A percentile compares a stretch with the other conserved stretches of the same genome.
phyloP scores from a whole-genome alignment of 129 eudicot species.

The sunflower (Helianthus annuus) region DNA sequence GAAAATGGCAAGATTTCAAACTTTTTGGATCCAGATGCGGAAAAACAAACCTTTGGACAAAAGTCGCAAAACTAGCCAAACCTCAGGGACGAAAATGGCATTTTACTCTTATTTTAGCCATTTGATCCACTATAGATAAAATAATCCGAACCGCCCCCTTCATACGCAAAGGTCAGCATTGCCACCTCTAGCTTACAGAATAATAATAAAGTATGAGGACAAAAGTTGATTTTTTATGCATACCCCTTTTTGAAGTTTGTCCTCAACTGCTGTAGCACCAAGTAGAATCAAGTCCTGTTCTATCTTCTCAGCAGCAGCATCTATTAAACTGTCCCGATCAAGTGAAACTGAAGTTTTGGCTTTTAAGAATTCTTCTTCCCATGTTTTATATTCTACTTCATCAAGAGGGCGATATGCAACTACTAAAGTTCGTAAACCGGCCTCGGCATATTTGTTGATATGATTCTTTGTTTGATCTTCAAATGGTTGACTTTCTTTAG shows the following conservation, averaged over 20 bases:
- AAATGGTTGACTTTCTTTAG: conserved; percentile 47
- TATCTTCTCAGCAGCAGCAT: conserved; percentile 81
- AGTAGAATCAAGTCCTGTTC: conserved; percentile 80
- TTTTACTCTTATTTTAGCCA: background rate
- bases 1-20: no score
- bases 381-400: conserved; percentile 61
- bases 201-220: background rate
- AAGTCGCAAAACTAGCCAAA: no score
- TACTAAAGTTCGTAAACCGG: conserved; percentile 88
- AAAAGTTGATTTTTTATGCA: conserved; percentile 8
- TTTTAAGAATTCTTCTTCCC: conserved; percentile 73
- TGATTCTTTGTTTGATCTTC: conserved; percentile 70
- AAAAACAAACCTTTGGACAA: no score
- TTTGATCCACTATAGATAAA: background rate
- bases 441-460: conserved; percentile 80
- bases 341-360: conserved; percentile 71
- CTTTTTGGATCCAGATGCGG: no score
- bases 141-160: background rate
- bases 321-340: conserved; percentile 75
- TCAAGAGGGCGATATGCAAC: conserved; percentile 76
- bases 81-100: no score
- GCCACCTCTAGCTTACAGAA: background rate
- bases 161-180: background rate
- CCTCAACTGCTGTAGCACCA: conserved; percentile 99
- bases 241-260: conserved; percentile 96